These are phyloP conservation scores for Xerocomus amazonicus DNA, from an alignment of 1,284 basidiomycete genomes.

Conservation along the genomic window DNA sequence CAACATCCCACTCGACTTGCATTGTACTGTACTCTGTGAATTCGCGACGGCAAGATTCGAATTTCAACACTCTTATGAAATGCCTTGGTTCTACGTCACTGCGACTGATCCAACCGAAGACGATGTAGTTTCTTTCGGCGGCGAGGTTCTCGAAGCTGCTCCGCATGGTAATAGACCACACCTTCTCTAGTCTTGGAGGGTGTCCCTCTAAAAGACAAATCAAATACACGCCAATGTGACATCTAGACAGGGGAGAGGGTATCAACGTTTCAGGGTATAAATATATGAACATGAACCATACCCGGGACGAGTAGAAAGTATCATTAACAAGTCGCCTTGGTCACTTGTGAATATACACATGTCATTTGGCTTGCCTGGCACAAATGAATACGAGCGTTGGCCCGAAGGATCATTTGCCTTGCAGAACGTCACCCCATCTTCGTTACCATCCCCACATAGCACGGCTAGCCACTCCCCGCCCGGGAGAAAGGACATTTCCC, in stretches of 20 bases:
- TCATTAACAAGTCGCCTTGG: conserved; percentile 4
- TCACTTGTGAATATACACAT: conserved; percentile 10
- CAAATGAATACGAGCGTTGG: background rate
- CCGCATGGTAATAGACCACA: background rate
- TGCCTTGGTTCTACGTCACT: background rate
- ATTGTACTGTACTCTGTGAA: background rate
- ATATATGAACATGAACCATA: background rate
- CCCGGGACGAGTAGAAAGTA: conserved; percentile 5
- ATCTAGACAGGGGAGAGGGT: background rate
- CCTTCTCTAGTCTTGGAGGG: background rate
- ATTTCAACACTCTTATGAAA: conserved; percentile 1
- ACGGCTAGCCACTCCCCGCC: conserved; percentile 13
- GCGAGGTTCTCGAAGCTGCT: conserved; percentile 1
- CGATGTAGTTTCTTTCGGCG: conserved; percentile 4
- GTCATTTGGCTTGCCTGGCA: conserved; percentile 1
- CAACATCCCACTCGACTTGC: background rate
- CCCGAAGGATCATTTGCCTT: background rate
- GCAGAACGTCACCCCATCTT: conserved; percentile 9
- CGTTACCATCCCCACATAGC: conserved; percentile 1
- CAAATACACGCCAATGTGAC: conserved; percentile 5
- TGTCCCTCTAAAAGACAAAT: background rate
- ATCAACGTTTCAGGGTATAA: no score
- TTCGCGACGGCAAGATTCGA: background rate
- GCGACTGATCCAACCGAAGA: conserved; percentile 12
- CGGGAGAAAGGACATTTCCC: conserved; percentile 13